These are phyloP conservation scores for Microcera coccophila DNA, from an alignment of 2,329 filamentous ascomycete species.

Conservation along the genomic window DNA sequence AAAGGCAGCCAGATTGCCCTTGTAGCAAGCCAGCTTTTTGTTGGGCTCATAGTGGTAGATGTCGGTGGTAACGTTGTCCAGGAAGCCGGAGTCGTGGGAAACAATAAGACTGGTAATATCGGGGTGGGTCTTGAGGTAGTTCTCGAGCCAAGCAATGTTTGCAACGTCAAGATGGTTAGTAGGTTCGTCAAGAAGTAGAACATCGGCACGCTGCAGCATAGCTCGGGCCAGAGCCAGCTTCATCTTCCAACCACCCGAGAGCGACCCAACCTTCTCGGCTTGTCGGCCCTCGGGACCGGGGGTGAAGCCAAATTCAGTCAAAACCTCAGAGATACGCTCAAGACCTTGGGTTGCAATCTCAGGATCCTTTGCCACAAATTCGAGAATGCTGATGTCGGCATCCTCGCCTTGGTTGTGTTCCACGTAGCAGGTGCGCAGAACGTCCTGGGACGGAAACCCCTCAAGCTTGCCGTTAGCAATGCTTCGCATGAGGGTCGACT, in stretches of 20 bases:
- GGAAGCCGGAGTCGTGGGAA: slow-evolving; percentile 95
- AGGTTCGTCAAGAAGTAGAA: slow-evolving; percentile 93
- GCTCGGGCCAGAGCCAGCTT: slow-evolving; percentile 93
- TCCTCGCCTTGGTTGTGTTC: slow-evolving; percentile 99
- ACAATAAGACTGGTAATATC: slow-evolving; percentile 98
- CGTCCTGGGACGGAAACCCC: slow-evolving; percentile 89
- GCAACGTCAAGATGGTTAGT: slow-evolving; percentile 97
- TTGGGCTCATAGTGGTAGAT: slow-evolving; percentile 96
- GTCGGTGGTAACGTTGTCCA: slow-evolving; percentile 96
- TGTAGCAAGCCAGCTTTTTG: slow-evolving; percentile 90
- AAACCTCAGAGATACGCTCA: slow-evolving; percentile 77
- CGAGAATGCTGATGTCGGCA: slow-evolving; percentile 90
- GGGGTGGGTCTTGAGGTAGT: slow-evolving; percentile 91
- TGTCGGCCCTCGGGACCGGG: slow-evolving; percentile 85
- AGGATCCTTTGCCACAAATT: slow-evolving; percentile 88
- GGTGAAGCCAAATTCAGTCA: slow-evolving; percentile 92
- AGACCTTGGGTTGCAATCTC: slow-evolving; percentile 73
- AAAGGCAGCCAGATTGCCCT: slow-evolving; percentile 77
- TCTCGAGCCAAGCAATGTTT: slow-evolving; percentile 93
- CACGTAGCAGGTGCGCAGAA: slow-evolving; percentile 93
- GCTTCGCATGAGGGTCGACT: slow-evolving; percentile 97
- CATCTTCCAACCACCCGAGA: slow-evolving; percentile 99
- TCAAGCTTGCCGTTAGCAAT: slow-evolving; percentile 95
- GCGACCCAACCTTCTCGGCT: slow-evolving; percentile 82
- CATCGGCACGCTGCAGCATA: slow-evolving; percentile 96